Conservation (phyloP, 768 basidiomycete species). For the Leccinum ochraceum region DNA sequence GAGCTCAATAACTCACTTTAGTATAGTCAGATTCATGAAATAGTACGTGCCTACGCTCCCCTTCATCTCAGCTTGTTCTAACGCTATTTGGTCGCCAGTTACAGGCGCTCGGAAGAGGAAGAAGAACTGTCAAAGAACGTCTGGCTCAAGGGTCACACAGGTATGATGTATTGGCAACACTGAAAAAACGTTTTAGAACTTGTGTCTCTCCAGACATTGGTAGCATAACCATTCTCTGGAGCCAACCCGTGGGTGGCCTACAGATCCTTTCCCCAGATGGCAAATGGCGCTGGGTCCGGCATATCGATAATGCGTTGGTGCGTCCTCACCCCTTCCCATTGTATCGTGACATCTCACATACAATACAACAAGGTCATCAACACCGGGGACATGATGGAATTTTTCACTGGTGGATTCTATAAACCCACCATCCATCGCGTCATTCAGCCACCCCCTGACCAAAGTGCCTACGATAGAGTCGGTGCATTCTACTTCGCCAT, state of each 20-base stretch:
- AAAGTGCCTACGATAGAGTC: conserved; percentile 47
- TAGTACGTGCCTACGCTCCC: conserved; percentile 41
- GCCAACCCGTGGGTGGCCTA: conserved; percentile 57
- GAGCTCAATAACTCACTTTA: not conserved
- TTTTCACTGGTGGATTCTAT: conserved; percentile 60
- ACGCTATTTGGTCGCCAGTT: conserved; percentile 32
- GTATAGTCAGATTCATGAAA: conserved; percentile 61
- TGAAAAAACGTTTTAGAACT: not conserved
- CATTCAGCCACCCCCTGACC: conserved; percentile 55
- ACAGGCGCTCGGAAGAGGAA: conserved; percentile 50
- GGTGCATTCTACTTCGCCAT: conserved; percentile 58
- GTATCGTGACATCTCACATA: not conserved
- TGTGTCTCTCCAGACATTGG: conserved; percentile 44
- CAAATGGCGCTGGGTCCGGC: conserved; percentile 58
- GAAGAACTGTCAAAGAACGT: conserved; percentile 52
- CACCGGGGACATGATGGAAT: conserved; percentile 57
- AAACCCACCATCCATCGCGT: conserved; percentile 62
- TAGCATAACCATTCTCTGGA: conserved; percentile 56
- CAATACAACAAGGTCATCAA: conserved; percentile 52
- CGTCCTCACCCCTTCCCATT: conserved; percentile 6
- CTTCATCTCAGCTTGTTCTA: not conserved
- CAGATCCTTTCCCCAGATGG: conserved; percentile 56
- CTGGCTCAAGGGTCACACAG: conserved; percentile 62
- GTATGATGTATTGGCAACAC: conserved; percentile 26
- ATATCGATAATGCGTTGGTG: conserved; percentile 59